These are phyloP conservation scores for Kwoniella sp. DNA, from an alignment of 768 basidiomycete species.

Conservation along the genomic window DNA sequence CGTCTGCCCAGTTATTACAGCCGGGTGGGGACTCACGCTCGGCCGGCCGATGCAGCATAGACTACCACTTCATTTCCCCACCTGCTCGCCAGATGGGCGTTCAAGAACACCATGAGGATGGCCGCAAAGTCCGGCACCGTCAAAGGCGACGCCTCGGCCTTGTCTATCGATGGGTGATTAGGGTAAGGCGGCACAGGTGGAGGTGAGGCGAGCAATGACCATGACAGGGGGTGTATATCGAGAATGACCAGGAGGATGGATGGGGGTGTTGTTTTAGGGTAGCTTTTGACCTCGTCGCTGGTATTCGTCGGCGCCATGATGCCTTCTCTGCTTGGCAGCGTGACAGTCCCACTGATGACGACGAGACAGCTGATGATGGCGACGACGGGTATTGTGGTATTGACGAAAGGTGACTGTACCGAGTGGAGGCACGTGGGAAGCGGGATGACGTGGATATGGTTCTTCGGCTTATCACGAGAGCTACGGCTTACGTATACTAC, in stretches of 20 bases:
- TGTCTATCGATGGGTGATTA: constrained; percentile 10
- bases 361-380: too few relatives aligned
- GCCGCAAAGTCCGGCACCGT: constrained; percentile 70
- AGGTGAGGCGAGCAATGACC: constrained; percentile 64
- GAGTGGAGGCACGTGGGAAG: too few relatives aligned
- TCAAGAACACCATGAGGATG: constrained; percentile 82
- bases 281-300: background rate
- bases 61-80: constrained; percentile 91
- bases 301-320: constrained; percentile 6
- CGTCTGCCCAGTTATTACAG: too few relatives aligned
- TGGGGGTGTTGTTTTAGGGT: constrained; percentile 27
- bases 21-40: constrained; percentile 40
- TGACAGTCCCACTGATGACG: too few relatives aligned
- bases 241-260: constrained; percentile 74
- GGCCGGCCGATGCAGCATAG: constrained; percentile 63
- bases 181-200: constrained; percentile 11
- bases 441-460: too few relatives aligned
- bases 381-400: too few relatives aligned
- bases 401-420: too few relatives aligned
- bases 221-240: constrained; percentile 80
- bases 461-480: too few relatives aligned
- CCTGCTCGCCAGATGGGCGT: constrained; percentile 82
- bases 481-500: too few relatives aligned
- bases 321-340: too few relatives aligned
- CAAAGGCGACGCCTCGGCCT: constrained; percentile 54